phyloP scores from a whole-genome alignment of 2,329 filamentous ascomycete species.

The Penicillium digitatum region DNA sequence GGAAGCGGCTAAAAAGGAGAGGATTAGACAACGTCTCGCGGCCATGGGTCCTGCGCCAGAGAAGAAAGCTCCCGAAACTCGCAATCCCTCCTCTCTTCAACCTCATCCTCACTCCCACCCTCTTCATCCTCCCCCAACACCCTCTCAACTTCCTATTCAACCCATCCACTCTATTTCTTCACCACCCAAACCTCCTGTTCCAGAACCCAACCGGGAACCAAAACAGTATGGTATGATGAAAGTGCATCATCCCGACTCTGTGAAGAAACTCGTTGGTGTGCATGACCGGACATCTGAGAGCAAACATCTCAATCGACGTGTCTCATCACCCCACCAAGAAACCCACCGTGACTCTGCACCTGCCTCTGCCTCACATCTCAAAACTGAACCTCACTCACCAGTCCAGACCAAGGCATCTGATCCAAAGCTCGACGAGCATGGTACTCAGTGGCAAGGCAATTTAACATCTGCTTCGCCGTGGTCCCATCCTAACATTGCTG shows the following conservation, averaged over 20 bases:
- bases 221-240: slow-evolving; percentile 62
- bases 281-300: slow-evolving; percentile 34
- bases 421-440: slow-evolving; percentile 33
- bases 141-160: slow-evolving; percentile 4
- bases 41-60: slow-evolving; percentile 48
- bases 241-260: slow-evolving; percentile 54
- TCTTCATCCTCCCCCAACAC: neutral
- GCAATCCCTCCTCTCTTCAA: slow-evolving; percentile 22
- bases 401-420: slow-evolving; percentile 20
- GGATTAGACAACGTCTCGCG: slow-evolving; percentile 55
- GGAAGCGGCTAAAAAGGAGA: slow-evolving; percentile 55
- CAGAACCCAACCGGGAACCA: slow-evolving; percentile 54
- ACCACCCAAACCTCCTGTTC: slow-evolving; percentile 58
- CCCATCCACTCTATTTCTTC: slow-evolving; percentile 38
- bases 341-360: slow-evolving; percentile 18
- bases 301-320: slow-evolving; percentile 32
- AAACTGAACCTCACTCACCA: slow-evolving; percentile 1
- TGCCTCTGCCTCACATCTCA: slow-evolving; percentile 24
- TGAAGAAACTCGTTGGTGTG: slow-evolving; percentile 44
- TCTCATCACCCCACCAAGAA: slow-evolving; percentile 33
- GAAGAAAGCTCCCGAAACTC: slow-evolving; percentile 29
- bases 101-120: slow-evolving; percentile 17
- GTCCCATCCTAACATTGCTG: slow-evolving; percentile 35
- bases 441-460: slow-evolving; percentile 37
- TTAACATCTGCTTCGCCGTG: slow-evolving; percentile 37